A percentile compares a stretch with the other conserved stretches of the same genome.
These are phyloP conservation scores for Trametes maxima DNA, from an alignment of 768 basidiomycete species.

Conservation along the genomic window DNA sequence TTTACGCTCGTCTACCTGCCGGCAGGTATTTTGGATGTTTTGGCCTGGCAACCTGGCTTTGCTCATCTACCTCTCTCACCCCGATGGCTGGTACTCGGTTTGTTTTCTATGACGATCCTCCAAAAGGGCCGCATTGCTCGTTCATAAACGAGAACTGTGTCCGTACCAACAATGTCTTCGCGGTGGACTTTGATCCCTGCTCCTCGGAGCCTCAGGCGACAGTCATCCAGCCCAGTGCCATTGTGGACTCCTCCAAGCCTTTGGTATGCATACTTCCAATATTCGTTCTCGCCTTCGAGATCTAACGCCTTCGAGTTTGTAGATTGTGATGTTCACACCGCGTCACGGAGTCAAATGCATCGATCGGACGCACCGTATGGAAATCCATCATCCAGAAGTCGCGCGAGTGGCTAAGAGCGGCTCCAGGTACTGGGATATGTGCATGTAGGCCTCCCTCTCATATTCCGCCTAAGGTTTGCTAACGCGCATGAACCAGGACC, in stretches of 20 bases:
- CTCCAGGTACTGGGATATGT: neutral
- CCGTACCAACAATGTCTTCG: neutral
- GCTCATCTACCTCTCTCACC: neutral
- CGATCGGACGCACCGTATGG: neutral
- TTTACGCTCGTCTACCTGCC: too few species aligned
- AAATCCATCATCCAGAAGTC: neutral
- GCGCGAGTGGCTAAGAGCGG: neutral
- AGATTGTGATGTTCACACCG: neutral
- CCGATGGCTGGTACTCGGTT: neutral
- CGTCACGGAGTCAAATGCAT: neutral
- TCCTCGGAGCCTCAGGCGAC: neutral
- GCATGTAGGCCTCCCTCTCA: neutral
- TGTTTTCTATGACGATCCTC: neutral
- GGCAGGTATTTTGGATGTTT: neutral
- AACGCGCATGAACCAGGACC: neutral
- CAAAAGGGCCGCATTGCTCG: neutral
- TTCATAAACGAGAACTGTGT: neutral
- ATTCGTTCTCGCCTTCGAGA: neutral
- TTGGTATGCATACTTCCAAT: neutral
- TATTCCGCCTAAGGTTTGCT: neutral
- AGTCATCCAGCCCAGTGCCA: neutral
- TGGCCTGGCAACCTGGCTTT: neutral
- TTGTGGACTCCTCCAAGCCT: neutral
- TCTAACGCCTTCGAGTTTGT: neutral
- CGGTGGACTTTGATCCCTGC: neutral